Percentiles rank a stretch among this genome's conserved stretches.
Conservation (phyloP, 2,329 filamentous ascomycete genomes). For the Penicillium sclerotigenum region DNA sequence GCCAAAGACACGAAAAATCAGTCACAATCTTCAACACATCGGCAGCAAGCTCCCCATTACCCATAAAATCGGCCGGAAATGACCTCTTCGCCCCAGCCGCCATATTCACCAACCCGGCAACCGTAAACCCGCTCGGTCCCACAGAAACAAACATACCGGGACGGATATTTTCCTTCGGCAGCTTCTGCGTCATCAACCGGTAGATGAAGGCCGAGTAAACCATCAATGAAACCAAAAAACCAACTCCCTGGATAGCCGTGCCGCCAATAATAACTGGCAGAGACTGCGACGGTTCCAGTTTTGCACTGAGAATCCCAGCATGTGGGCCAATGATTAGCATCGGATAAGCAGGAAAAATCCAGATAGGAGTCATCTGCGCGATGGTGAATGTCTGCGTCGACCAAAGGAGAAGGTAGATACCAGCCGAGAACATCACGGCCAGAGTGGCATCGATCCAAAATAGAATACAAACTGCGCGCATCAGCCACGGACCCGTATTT, state of each 20-base stretch:
- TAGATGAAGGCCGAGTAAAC: conserved; percentile 83
- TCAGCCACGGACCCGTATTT: conserved; percentile 61
- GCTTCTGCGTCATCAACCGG: conserved; percentile 81
- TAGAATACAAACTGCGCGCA: conserved; percentile 58
- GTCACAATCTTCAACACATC: conserved; percentile 54
- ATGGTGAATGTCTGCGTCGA: conserved; percentile 67
- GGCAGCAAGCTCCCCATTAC: conserved; percentile 53
- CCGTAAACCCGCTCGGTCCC: conserved; percentile 69
- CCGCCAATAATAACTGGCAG: conserved; percentile 59
- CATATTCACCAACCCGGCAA: conserved; percentile 59
- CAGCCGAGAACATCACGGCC: conserved; percentile 64
- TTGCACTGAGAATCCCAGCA: conserved; percentile 57
- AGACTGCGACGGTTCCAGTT: conserved; percentile 44
- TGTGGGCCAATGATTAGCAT: conserved; percentile 73
- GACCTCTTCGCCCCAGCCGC: conserved; percentile 49
- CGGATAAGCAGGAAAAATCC: conserved; percentile 84
- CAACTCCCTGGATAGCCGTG: conserved; percentile 61
- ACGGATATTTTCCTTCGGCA: conserved; percentile 70
- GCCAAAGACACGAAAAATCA: conserved; percentile 69
- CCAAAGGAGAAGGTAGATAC: conserved; percentile 72
- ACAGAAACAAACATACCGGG: conserved; percentile 85
- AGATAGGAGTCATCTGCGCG: conserved; percentile 80
- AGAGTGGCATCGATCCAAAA: conserved; percentile 73
- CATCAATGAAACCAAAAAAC: conserved; percentile 67
- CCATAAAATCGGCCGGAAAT: conserved; percentile 56